A percentile compares a stretch with the other conserved stretches of the same genome.
These are phyloP conservation scores for Aspergillus hiratsukae DNA, from an alignment of 2,329 filamentous ascomycete genomes.

Conservation along the genomic window DNA sequence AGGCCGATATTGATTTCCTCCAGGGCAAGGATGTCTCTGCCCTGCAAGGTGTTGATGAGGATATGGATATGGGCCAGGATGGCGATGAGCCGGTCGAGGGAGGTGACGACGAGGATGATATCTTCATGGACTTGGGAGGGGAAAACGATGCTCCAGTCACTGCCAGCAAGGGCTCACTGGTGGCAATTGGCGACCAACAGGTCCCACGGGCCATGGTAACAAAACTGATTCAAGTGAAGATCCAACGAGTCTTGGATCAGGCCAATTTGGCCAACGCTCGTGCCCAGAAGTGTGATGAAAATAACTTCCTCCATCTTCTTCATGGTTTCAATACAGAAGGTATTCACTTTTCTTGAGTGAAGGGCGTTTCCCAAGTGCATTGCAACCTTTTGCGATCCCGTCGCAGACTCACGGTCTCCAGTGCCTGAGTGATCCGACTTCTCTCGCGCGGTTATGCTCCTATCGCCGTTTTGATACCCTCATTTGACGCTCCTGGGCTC, in stretches of 20 bases:
- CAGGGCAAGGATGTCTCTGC: conserved; percentile 12
- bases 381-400: background rate
- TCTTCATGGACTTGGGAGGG: conserved; percentile 40
- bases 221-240: conserved; percentile 71
- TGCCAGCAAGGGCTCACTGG: conserved; percentile 33
- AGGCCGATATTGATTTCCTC: conserved; percentile 47
- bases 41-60: conserved; percentile 7
- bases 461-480: background rate
- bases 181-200: conserved; percentile 49
- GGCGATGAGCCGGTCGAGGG: conserved; percentile 36
- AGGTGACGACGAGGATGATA: conserved; percentile 43
- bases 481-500: background rate
- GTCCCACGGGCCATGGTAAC: conserved; percentile 72
- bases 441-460: background rate
- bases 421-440: background rate
- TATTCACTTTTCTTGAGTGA: conserved; percentile 8
- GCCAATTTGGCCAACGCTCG: conserved; percentile 72
- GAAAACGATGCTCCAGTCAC: conserved; percentile 52
- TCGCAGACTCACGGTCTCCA: background rate
- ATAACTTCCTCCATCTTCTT: conserved; percentile 73
- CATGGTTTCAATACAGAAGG: conserved; percentile 54
- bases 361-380: background rate
- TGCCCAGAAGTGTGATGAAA: conserved; percentile 77
- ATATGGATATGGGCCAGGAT: conserved; percentile 36
- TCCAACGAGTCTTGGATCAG: conserved; percentile 70